Conservation (phyloP, 805 yeast species). For the Candida bentonensis region DNA sequence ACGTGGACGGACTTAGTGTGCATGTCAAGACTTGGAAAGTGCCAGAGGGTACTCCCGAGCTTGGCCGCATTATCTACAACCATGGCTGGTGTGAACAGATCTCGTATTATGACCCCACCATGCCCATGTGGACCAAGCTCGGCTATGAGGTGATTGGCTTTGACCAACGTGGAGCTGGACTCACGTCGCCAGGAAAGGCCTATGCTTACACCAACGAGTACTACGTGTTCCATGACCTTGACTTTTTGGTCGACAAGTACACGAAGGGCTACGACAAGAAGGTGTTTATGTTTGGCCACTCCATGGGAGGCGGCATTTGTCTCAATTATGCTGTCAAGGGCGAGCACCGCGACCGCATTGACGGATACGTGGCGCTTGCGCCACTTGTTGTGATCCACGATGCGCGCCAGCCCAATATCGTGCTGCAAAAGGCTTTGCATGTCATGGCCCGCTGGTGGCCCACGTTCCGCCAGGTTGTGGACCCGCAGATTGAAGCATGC, state of each 20-base stretch:
- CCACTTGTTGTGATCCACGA: slow-evolving; percentile 19
- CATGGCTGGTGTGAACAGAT: slow-evolving; percentile 26
- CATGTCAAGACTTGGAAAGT: slow-evolving; percentile 7
- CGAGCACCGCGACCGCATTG: slow-evolving; percentile 16
- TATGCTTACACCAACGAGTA: slow-evolving; percentile 22
- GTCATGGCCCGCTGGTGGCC: slow-evolving; percentile 18
- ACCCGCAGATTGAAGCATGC: slow-evolving; percentile 13
- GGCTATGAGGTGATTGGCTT: slow-evolving; percentile 24
- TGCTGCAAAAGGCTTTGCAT: slow-evolving; percentile 15
- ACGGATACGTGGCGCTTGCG: slow-evolving; percentile 21
- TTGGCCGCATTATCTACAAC: slow-evolving; percentile 20
- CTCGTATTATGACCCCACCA: slow-evolving; percentile 19
- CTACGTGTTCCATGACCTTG: slow-evolving; percentile 20
- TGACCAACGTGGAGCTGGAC: slow-evolving; percentile 28
- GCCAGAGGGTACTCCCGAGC: slow-evolving; percentile 9
- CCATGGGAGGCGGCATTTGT: slow-evolving; percentile 26
- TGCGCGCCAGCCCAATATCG: slow-evolving; percentile 13
- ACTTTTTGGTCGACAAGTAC: slow-evolving; percentile 14
- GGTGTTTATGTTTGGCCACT: slow-evolving; percentile 22
- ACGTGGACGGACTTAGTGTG: slow-evolving; percentile 11
- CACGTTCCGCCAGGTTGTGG: slow-evolving; percentile 11
- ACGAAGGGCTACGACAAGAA: slow-evolving; percentile 12
- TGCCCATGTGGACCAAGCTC: slow-evolving; percentile 15
- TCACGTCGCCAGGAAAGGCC: slow-evolving; percentile 17
- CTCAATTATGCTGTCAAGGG: slow-evolving; percentile 25